Base-by-base conservation (phyloP, 352 stramenopile genomes). In the Thalassiosira livingstoniorum region DNA sequence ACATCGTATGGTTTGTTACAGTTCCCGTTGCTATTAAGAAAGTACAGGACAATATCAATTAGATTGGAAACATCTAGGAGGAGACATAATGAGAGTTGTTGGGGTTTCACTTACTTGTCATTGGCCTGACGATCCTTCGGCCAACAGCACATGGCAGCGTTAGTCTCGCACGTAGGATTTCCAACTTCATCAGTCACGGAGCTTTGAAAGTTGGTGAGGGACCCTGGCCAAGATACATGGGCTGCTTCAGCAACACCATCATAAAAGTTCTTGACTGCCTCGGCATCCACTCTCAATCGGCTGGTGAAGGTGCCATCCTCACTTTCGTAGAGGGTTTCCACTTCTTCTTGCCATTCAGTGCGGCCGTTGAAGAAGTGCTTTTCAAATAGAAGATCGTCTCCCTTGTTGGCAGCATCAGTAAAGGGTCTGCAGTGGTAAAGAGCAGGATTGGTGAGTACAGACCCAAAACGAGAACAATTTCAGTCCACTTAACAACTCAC, bases 21-120 rank as follows among this genome's bases (percentile, higher is more conserved):
- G 63, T 92, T 87, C 4, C 86, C 86, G 39, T 92, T 92, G 69
- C 78, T 80, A 27, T 91, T 81, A 29, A n/a, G n/a, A n/a, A n/a
- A n/a, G n/a, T n/a, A n/a, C n/a, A n/a, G n/a, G n/a, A n/a, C n/a
- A n/a, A n/a, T n/a, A n/a, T n/a, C n/a, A n/a, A n/a, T n/a, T n/a
- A n/a, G n/a, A n/a, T n/a, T n/a, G n/a, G n/a, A n/a, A n/a, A n/a
- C n/a, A n/a, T n/a, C n/a, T n/a, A n/a, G n/a, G n/a, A n/a, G n/a
- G n/a, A n/a, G n/a, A n/a, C n/a, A n/a, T n/a, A n/a, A n/a, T n/a
- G n/a, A n/a, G n/a, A n/a, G n/a, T n/a, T n/a, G n/a, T n/a, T n/a
- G n/a, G n/a, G n/a, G n/a, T n/a, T n/a, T n/a, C n/a, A n/a, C n/a
- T n/a, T n/a, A n/a, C n/a, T 58, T 58, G 47, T 58, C 47, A 58